Evolutionary conservation across 345 rosid genomes (phyloP).

Genomic region (Angophora floribunda): DNA sequence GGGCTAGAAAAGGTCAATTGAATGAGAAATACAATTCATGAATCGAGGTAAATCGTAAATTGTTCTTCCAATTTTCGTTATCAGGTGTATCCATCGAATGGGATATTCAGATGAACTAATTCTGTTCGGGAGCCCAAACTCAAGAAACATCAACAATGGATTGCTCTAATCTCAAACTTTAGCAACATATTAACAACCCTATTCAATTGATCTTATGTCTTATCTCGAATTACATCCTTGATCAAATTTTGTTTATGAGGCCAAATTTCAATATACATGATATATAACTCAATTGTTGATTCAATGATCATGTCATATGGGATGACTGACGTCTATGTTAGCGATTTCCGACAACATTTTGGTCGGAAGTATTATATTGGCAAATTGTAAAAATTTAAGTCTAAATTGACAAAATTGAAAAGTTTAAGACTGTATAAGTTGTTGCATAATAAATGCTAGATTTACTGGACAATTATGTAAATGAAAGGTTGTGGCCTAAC

Average conservation of each 20-base stretch:
- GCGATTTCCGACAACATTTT: no score
- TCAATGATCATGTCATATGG: no score
- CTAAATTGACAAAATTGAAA: no score
- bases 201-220: background rate
- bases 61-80: background rate
- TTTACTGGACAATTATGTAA: background rate
- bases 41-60: background rate
- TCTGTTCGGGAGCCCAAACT: background rate
- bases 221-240: background rate
- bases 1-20: background rate
- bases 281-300: background rate
- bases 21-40: background rate
- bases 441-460: no score
- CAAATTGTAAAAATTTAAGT: no score
- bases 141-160: background rate
- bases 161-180: background rate
- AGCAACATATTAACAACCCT: background rate
- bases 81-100: background rate
- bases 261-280: background rate
- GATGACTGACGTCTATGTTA: no score
- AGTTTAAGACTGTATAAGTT: no score
- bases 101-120: background rate
- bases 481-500: background rate
- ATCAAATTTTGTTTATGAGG: background rate
- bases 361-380: no score